phyloP scores from a whole-genome alignment of 2,329 filamentous ascomycete species.

The Botrytis aclada region DNA sequence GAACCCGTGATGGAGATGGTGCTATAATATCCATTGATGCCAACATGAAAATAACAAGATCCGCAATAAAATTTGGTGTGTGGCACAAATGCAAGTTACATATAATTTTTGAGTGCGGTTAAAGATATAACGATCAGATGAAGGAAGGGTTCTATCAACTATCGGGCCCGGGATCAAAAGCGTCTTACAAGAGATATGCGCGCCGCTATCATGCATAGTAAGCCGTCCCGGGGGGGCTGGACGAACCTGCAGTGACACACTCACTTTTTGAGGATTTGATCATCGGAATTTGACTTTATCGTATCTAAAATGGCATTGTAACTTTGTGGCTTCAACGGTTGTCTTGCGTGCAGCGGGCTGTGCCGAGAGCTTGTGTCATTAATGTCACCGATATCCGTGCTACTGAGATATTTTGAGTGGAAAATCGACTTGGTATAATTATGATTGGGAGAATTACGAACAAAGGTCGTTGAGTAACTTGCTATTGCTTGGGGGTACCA shows the following conservation, averaged over 20 bases:
- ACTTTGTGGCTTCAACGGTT: slow-evolving; percentile 15
- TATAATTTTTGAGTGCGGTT: slow-evolving; percentile 12
- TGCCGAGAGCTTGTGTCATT: slow-evolving; percentile 4
- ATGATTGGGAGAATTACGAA: slow-evolving; percentile 15
- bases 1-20: slow-evolving; percentile 15
- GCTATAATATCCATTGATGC: slow-evolving; percentile 8
- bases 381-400: slow-evolving; percentile 1
- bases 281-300: slow-evolving; percentile 1
- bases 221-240: slow-evolving; percentile 9
- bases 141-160: slow-evolving; percentile 10
- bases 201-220: slow-evolving; percentile 1
- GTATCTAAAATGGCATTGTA: not conserved
- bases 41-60: slow-evolving; percentile 12
- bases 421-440: not conserved
- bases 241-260: slow-evolving; percentile 8
- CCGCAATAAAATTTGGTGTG: slow-evolving; percentile 15
- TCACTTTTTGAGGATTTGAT: slow-evolving; percentile 1
- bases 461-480: not conserved
- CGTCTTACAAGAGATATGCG: slow-evolving; percentile 1
- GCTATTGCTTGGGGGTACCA: not conserved
- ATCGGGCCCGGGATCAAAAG: slow-evolving; percentile 11
- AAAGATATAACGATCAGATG: slow-evolving; percentile 15
- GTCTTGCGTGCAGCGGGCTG: slow-evolving; percentile 12
- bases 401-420: slow-evolving; percentile 4
- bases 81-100: slow-evolving; percentile 15